These are phyloP conservation scores for Nothopassalora personata DNA, from an alignment of 2,329 filamentous ascomycete species.

Conservation along the genomic window DNA sequence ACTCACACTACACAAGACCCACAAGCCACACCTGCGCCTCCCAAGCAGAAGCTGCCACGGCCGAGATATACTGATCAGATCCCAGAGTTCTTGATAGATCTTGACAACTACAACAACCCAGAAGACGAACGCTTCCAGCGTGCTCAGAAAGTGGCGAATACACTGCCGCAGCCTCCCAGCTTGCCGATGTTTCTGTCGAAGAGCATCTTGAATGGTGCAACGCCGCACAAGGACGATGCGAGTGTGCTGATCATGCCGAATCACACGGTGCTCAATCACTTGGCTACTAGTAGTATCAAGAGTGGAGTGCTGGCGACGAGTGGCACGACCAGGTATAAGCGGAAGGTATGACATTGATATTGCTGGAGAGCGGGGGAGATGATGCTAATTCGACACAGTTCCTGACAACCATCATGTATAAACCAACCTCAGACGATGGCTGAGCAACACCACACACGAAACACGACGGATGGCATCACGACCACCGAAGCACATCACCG, in stretches of 20 bases:
- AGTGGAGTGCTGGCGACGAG: constrained; percentile 92
- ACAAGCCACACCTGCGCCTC: constrained; percentile 16
- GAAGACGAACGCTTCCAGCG: constrained; percentile 73
- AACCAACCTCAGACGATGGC: constrained; percentile 60
- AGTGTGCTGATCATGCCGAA: constrained; percentile 96
- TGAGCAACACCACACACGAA: constrained; percentile 7
- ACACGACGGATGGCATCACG: background rate
- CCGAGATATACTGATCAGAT: constrained; percentile 67
- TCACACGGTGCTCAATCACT: constrained; percentile 91
- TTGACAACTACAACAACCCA: constrained; percentile 54
- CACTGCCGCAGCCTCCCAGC: constrained; percentile 75
- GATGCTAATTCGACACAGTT: constrained; percentile 55
- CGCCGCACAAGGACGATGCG: constrained; percentile 94
- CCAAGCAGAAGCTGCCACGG: constrained; percentile 36
- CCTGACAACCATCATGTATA: constrained; percentile 96
- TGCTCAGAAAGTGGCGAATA: constrained; percentile 68
- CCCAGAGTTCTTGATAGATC: constrained; percentile 78
- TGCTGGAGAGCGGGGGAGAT: background rate
- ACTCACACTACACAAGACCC: constrained; percentile 6
- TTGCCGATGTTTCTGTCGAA: constrained; percentile 89
- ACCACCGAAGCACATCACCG: background rate
- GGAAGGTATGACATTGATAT: constrained; percentile 58
- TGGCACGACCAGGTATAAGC: constrained; percentile 93
- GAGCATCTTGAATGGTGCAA: constrained; percentile 86
- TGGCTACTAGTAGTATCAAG: constrained; percentile 97